Base-by-base conservation (phyloP, 345 rosid genomes). In the Eucalyptus erythrocorys region DNA sequence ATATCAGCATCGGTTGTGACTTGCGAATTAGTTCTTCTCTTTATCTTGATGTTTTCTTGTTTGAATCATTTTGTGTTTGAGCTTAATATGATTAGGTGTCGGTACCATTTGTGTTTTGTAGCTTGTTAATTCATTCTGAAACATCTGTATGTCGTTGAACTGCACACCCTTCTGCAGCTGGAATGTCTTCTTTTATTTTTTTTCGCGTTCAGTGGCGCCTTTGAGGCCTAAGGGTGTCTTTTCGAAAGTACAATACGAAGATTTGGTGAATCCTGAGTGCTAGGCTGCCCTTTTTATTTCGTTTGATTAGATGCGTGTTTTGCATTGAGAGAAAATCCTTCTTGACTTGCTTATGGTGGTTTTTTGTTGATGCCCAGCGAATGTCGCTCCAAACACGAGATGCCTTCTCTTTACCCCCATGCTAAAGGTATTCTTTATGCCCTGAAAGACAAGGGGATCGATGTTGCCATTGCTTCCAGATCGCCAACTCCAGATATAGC, bases 401-500 rank as follows among this genome's bases (percentile, higher is more conserved):
- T 84, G 93, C 95, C 95, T 2, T 90, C 88, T 49, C n/a, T 92
- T 88, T 95, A 93, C 87, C 92, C 93, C 11, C 93, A 94, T 10
- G 95, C 94, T 76, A 89, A 90, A 87, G 95, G 94, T 87, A 92
- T 94, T 71, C 57, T 95, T 53, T 66, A 86, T 48, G 96, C 95
- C 6, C 90, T 95, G 49, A 92, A 94, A 71, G 95, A 94, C 76
- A 94, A 87, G 88, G 95, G 94, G 49, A 89, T 94, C n/a, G 92
- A 90, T 85, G 82, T 94, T 40, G 95, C 96, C 24, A 89, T 94
- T 89, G 97, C 97, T 71, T 95, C 96, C 45, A 90, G 97, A 48
- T 94, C 96, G 6, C 97, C 97, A 22, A 92, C 96, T 43, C 90
- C 94, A 7, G 91, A 92, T 71, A 94, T 94, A 87, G 97, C 96